A percentile compares a stretch with the other conserved stretches of the same genome.
Conservation (phyloP, 1,284 basidiomycete genomes). For the Sporisorium exsertum region DNA sequence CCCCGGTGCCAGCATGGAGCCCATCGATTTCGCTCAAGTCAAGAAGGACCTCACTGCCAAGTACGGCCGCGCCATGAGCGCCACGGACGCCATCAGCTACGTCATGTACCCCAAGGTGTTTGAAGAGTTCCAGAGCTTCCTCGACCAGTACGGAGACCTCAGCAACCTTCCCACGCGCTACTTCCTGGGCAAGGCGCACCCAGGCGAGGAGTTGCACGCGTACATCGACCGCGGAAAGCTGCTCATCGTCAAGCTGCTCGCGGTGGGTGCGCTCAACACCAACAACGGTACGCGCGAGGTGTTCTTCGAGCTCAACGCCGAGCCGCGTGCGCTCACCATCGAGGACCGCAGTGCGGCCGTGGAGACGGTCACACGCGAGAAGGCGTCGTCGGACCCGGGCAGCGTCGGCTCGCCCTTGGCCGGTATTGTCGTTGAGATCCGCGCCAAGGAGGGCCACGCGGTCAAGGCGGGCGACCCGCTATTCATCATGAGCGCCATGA, state of each 20-base stretch:
- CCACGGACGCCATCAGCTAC: slow-evolving; percentile 87
- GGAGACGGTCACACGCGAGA: slow-evolving; percentile 89
- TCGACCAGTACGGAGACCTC: slow-evolving; percentile 94
- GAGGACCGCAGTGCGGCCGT: slow-evolving; percentile 96
- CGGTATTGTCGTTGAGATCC: slow-evolving; percentile 96
- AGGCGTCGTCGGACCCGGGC: slow-evolving; percentile 90
- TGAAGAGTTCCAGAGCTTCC: slow-evolving; percentile 94
- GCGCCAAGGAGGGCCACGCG: slow-evolving; percentile 94
- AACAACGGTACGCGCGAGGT: slow-evolving; percentile 92
- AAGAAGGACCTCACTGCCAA: slow-evolving; percentile 91
- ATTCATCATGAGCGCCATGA: slow-evolving; percentile 73
- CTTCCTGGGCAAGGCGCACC: slow-evolving; percentile 91
- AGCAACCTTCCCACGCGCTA: slow-evolving; percentile 86
- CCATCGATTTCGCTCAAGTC: slow-evolving; percentile 94
- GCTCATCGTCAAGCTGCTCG: slow-evolving; percentile 94
- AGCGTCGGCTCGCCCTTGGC: slow-evolving; percentile 85
- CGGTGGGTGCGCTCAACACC: slow-evolving; percentile 90
- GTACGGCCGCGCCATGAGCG: slow-evolving; percentile 91
- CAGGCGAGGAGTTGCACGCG: slow-evolving; percentile 95
- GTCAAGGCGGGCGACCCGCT: slow-evolving; percentile 97
- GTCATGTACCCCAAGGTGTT: slow-evolving; percentile 97
- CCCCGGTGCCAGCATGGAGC: slow-evolving; percentile 86
- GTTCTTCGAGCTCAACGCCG: slow-evolving; percentile 83
- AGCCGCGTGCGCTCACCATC: slow-evolving; percentile 73
- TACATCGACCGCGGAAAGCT: slow-evolving; percentile 95